Evolutionary conservation across 768 basidiomycete species (phyloP), one percentile per base, ranked within the genome.

Genomic region (Phylloporus scabripes): DNA sequence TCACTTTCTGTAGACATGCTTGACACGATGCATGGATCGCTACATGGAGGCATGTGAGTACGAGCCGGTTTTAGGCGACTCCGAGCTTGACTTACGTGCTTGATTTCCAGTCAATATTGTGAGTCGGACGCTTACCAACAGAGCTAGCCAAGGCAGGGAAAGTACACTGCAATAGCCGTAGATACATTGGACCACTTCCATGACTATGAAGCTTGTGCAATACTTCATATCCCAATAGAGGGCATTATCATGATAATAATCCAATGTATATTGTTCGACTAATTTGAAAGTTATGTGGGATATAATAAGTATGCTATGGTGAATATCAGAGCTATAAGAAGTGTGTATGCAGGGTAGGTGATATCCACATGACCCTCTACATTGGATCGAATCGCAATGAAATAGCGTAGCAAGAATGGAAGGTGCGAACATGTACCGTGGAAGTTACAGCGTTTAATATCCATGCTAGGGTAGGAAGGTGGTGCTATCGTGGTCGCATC

Each of bases 21-120:
- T 92, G 37, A 70, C 79, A 6, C 74, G 81, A 49, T 92, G 90
- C 63, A 72, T 90, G 59, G 87, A 90, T 46, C 79, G 87, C 38
- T 92, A 90, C 62, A 73, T 92, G 72, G 87, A 92, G 67, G 86
- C 86, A 31, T 91, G 89, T 90, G 59, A 71, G 87, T 79, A 45
- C 29, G 3, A 5, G 14, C 9, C 14, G 28, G 23, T 21, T 45
- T 32, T 21, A 17, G 26, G 18, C 23, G 29, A 39, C 15, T 17
- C n/a, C 14, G 15, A 53, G 31, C 44, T 48, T 51, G 41, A 60
- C 31, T 0, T n/a, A 12, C 7, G 14, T 33, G 55, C 31, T 43
- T 20, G 29, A 34, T 31, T 32, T 37, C n/a, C 55, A 92, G 88
- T 91, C 71, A 86, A 84, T 64, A 79, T 88, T 41, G 83, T 91